Evolutionary conservation across 1,139 yeast genomes (phyloP), one percentile per base, ranked within the genome.

Genomic region (Debaryomycetaceae sp.): DNA sequence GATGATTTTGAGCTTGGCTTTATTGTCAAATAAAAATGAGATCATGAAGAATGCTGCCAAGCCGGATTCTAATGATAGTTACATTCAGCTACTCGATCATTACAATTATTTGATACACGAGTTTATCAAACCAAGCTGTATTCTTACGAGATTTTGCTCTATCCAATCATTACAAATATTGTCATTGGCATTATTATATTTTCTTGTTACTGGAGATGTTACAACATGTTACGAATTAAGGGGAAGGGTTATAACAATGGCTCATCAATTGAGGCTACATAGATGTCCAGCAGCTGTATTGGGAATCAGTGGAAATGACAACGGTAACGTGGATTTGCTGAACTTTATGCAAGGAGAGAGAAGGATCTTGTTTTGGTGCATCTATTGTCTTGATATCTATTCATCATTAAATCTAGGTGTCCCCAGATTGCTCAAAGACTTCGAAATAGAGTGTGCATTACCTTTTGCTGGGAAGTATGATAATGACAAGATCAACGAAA

Each of bases 251-350:
- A 81, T 85, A 5, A 83, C 90, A 24, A 86, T 87, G 91, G 85
- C 93, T 2, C 96, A 87, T 57, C 95, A 90, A 54, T 68, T 90
- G 44, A 80, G 97, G 54, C 71, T 90, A 42, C 96, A 89, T 59
- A 76, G 96, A 52, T 86, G 96, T 64, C 96, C 96, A 11, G 86
- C 91, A 11, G 91, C 95, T 0, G 91, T 89, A 5, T 65, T 85
- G 43, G 77, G 76, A 0, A 57, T 70, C 22, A 60, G 65, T 44
- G 65, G 68, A 1, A 72, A 72, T 13, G 73, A 69, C 41, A 83
- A 84, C 6, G 78, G 81, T 6, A 78, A 78, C 42, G 80, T 81
- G 38, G 72, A 75, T 47, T 66, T 80, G 31, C 67, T 65, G 47
- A 71, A 68, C 45, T 66, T 63, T 43, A 90, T 85, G 69, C 95